A percentile compares a stretch with the other conserved stretches of the same genome.
phyloP scores from a whole-genome alignment of 441 rosid genomes.

The Macaranga tanarius region DNA sequence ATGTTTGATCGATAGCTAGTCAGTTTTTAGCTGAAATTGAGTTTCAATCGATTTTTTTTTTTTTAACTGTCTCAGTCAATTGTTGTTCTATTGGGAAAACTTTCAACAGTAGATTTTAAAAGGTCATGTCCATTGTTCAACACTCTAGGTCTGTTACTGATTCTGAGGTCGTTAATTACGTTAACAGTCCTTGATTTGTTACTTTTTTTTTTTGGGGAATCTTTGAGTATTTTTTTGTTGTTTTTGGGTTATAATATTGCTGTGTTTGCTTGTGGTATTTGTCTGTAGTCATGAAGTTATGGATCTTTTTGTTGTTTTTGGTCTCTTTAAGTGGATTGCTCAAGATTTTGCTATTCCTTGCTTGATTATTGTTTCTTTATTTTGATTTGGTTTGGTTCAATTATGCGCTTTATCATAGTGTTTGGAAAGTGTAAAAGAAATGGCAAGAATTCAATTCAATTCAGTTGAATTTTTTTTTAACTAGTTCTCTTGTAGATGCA shows the following conservation, averaged over 20 bases:
- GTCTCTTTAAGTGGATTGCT: neutral
- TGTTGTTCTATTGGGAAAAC: too few species aligned
- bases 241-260: neutral
- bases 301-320: neutral
- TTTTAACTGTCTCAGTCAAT: too few species aligned
- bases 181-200: slow-evolving; percentile 20
- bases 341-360: neutral
- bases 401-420: too few species aligned
- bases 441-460: too few species aligned
- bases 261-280: neutral
- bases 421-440: too few species aligned
- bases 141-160: slow-evolving; percentile 72
- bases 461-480: too few species aligned
- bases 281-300: slow-evolving; percentile 9
- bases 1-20: too few species aligned
- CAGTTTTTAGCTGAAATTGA: too few species aligned
- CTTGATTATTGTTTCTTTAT: neutral
- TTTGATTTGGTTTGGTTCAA: neutral
- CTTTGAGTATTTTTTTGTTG: neutral
- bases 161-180: slow-evolving; percentile 72
- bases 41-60: too few species aligned
- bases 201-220: neutral
- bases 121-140: slow-evolving; percentile 77
- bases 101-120: too few species aligned
- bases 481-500: too few species aligned